Base-by-base conservation (phyloP, 805 yeast genomes). In the Ogataea wickerhamii region DNA sequence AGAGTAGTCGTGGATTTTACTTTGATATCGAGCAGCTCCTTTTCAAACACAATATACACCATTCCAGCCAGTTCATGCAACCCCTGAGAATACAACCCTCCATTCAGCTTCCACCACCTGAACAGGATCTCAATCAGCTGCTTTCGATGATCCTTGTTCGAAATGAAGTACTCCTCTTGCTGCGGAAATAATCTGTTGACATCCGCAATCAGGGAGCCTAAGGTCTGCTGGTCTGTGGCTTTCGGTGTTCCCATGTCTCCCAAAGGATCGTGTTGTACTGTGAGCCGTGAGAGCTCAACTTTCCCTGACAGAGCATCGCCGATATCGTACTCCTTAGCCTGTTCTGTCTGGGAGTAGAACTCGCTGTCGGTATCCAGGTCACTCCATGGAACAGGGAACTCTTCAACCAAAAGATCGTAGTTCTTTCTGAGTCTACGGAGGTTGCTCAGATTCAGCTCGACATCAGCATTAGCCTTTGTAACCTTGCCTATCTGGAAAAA, bases 61-160 rank as follows among this genome's bases (percentile, higher is more conserved):
- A 74, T 50, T 1, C 80, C 81, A 36, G 70, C 55, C 4, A 75
- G 56, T 50, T 76, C 81, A 55, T 76, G 81, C 34, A 73, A 52
- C 1, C 81, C 81, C 51, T 76, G 81, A 44, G 67, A 70, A 44
- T 71, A 71, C 3, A 36, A 26, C 11, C 46, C 47, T 7, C 49
- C 49, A 38, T 70, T 66, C 45, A 73, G 65, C 53, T 71, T 72
- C 40, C 75, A 61, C 76, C 78, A 74, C 3, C 68, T 55, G 51
- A 59, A 76, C 7, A 76, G 53, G 3, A 74, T 52, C 41, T 69
- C 70, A 21, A 73, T 63, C 19, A 75, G 46, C n/a, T 36, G 32
- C 20, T 41, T 34, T 30, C 55, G 53, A 39, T 62, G 59, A 6
- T 49, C 34, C 13, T 44, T 22, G 37, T 41, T 53, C 10, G 54